These are phyloP conservation scores for Helichrysum umbraculigerum DNA, from an alignment of 129 eudicot species.

Conservation along the genomic window DNA sequence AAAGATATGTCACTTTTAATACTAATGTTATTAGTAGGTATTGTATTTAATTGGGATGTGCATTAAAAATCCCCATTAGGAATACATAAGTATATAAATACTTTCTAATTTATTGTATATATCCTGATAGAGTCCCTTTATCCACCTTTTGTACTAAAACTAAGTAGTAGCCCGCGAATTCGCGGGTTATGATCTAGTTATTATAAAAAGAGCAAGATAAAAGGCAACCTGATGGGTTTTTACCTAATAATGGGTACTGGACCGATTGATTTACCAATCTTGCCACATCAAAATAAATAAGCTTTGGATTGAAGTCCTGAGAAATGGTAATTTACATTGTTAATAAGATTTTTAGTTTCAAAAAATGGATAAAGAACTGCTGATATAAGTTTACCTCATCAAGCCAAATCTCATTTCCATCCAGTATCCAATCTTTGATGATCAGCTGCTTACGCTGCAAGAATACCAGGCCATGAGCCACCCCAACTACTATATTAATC, in stretches of 20 bases:
- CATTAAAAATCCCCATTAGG: too few species aligned
- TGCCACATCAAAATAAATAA: neutral
- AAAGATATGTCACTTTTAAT: too few species aligned
- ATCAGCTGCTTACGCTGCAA: conserved; percentile 9
- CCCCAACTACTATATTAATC: conserved; percentile 12
- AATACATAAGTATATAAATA: too few species aligned
- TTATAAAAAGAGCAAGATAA: neutral
- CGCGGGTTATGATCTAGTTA: too few species aligned
- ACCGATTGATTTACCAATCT: neutral
- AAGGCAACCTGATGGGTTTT: neutral
- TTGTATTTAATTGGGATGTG: too few species aligned
- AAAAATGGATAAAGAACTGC: too few species aligned
- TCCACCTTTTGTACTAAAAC: too few species aligned
- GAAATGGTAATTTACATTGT: neutral
- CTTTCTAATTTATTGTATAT: too few species aligned
- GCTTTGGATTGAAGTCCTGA: conserved; percentile 14
- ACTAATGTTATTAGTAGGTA: too few species aligned
- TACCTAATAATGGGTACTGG: neutral
- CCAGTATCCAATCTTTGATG: conserved; percentile 14
- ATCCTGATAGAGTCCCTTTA: too few species aligned
- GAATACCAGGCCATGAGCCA: conserved; percentile 14
- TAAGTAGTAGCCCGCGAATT: too few species aligned
- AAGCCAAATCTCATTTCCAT: conserved; percentile 18
- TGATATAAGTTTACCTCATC: conserved; percentile 14
- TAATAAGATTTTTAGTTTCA: too few species aligned